phyloP scores from a whole-genome alignment of 495 filamentous ascomycete species.

The Sporormia fimetaria region DNA sequence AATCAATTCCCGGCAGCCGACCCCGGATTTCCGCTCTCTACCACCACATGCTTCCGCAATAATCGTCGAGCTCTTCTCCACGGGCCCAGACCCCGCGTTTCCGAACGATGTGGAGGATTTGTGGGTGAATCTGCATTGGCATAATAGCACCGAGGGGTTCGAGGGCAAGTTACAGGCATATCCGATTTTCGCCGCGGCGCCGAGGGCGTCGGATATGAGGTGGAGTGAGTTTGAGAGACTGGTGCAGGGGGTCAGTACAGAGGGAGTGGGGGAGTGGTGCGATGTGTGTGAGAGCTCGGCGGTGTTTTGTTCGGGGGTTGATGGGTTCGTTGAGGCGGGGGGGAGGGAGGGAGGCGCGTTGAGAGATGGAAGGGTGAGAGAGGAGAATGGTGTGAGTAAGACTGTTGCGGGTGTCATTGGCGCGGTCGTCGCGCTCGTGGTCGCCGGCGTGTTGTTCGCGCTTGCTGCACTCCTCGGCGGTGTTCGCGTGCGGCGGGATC shows the following conservation, averaged over 20 bases:
- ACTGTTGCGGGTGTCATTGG: slow-evolving; percentile 32
- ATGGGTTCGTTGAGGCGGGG: no score
- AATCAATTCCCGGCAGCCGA: slow-evolving; percentile 44
- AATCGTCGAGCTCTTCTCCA: slow-evolving; percentile 59
- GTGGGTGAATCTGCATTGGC: slow-evolving; percentile 65
- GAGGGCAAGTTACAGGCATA: slow-evolving; percentile 41
- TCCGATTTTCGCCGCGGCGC: slow-evolving; percentile 48
- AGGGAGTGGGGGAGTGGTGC: slow-evolving; percentile 56
- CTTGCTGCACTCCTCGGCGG: slow-evolving; percentile 33
- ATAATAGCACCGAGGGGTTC: slow-evolving; percentile 48
- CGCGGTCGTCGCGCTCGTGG: slow-evolving; percentile 27
- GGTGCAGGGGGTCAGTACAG: slow-evolving; percentile 50
- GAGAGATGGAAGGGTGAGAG: no score
- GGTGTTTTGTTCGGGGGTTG: slow-evolving; percentile 45
- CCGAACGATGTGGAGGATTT: slow-evolving; percentile 44
- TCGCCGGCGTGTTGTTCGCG: slow-evolving; percentile 25
- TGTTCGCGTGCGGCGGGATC: slow-evolving; percentile 26
- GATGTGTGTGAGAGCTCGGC: slow-evolving; percentile 45
- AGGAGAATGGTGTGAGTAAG: no score
- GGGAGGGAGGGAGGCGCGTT: no score
- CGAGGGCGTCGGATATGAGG: slow-evolving; percentile 42
- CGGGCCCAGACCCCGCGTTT: slow-evolving; percentile 35
- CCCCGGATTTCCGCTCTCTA: slow-evolving; percentile 53
- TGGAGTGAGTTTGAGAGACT: slow-evolving; percentile 52
- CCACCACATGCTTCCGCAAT: slow-evolving; percentile 59